Evolutionary conservation across 1,139 yeast genomes (phyloP).

Genomic region (Hemisphaericaspora subhashii): DNA sequence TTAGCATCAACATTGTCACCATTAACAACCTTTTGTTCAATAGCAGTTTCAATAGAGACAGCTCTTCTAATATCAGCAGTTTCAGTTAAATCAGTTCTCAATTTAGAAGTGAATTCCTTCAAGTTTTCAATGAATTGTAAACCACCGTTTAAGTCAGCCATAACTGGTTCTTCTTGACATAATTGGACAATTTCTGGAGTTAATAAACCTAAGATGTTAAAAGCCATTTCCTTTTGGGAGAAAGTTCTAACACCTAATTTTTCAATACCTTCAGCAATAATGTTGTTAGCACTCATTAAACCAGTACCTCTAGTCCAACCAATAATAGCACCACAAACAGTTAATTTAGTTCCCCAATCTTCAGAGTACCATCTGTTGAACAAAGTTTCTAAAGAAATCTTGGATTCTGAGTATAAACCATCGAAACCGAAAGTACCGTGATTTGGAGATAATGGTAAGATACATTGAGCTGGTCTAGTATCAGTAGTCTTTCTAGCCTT

Average conservation of each 20-base stretch:
- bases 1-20: constrained; percentile 91
- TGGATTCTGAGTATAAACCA: constrained; percentile 97
- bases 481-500: constrained; percentile 83
- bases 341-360: constrained; percentile 92
- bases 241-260: constrained; percentile 94
- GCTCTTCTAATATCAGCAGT: constrained; percentile 94
- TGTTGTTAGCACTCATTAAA: constrained; percentile 94
- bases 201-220: constrained; percentile 91
- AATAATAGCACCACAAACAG: constrained; percentile 95
- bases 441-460: constrained; percentile 95
- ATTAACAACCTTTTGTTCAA: constrained; percentile 88
- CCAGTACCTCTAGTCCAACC: constrained; percentile 99
- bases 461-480: constrained; percentile 97
- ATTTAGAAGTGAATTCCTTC: constrained; percentile 79
- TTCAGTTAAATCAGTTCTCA: constrained; percentile 80
- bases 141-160: constrained; percentile 99
- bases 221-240: constrained; percentile 99
- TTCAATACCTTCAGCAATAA: constrained; percentile 97
- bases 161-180: constrained; percentile 91
- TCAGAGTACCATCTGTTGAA: constrained; percentile 99
- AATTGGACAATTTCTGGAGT: constrained; percentile 81
- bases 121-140: constrained; percentile 89
- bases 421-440: constrained; percentile 98
- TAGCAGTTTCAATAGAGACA: constrained; percentile 87
- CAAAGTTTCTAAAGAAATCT: constrained; percentile 89